These are phyloP conservation scores for Petunia axillaris DNA, from an alignment of 257 asterid species.

Conservation along the genomic window DNA sequence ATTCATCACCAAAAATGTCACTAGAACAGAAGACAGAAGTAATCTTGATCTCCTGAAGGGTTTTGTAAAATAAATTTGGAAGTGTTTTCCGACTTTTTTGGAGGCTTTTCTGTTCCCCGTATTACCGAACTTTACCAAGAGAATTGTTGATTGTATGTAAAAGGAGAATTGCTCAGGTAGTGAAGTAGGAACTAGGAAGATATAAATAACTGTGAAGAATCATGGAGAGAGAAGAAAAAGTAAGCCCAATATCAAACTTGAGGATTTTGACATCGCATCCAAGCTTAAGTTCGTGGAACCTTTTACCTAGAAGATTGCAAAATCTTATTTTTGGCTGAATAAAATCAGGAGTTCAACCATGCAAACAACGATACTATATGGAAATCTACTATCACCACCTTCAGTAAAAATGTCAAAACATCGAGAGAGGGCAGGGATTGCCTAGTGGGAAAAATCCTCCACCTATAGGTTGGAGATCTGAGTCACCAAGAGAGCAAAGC, in stretches of 20 bases:
- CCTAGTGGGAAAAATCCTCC: not conserved
- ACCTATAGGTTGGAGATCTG: not conserved
- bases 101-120: not conserved
- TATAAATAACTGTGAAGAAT: not conserved
- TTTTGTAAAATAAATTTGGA: not conserved
- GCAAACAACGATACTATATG: not conserved
- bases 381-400: not conserved
- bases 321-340: not conserved
- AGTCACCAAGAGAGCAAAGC: not conserved
- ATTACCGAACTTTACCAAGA: not conserved
- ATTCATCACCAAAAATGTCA: not conserved
- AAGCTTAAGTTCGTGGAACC: not conserved
- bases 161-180: not conserved
- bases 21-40: not conserved
- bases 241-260: not conserved
- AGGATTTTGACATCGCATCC: not conserved
- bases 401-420: not conserved
- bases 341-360: not conserved
- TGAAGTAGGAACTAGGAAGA: not conserved
- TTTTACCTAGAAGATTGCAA: not conserved
- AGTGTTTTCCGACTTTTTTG: not conserved
- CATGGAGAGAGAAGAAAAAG: not conserved
- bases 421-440: not conserved
- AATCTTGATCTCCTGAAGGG: not conserved
- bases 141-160: not conserved